Evolutionary conservation across 78 protist genomes (phyloP), one percentile per base, ranked within the genome.

Genomic region (Creolimax fragrantissima): DNA sequence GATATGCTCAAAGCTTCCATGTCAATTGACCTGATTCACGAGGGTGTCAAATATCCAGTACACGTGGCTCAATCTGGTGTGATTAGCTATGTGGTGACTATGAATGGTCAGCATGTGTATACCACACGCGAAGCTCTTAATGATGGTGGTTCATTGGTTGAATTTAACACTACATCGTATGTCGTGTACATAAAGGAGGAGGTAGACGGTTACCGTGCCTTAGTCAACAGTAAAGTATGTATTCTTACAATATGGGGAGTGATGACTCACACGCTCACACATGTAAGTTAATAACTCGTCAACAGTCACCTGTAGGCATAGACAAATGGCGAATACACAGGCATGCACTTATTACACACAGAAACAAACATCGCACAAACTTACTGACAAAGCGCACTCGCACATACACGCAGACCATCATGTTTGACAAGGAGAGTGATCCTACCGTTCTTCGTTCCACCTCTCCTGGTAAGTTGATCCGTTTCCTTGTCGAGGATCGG

Each of bases 391-490:
- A n/a, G n/a, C n/a, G n/a, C n/a, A n/a, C n/a, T n/a, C n/a, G n/a
- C n/a, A n/a, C n/a, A n/a, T n/a, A n/a, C n/a, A n/a, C n/a, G 74
- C 24, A 88, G 81, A 94, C 97, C 3, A 93, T 93, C 89, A 32
- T 96, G 58, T 93, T 98, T 85, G 85, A 95, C 44, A 88, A 96
- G 89, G 99, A 96, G 66, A 58, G 85, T 86, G 99, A 98, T 88
- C 99, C 99, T 36, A 89, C 98, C 2, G 85, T 90, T 36, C 92
- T 98, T 2, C 89, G 97, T 41, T 43, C 98, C 3, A 44, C 92
- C 42, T 92, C 96, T 66, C 95, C 98, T 3, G 99, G 99, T 88
- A 97, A 97, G 93, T 88, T 98, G 17, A 96, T 96, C 42, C 94
- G 98, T 17, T 95, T 67, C 58, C 89, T 97, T 3, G 97, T 96